Percentiles rank a stretch among this genome's conserved stretches.
Evolutionary conservation across 306 rosid species (phyloP).

Genomic region (Delonix regia): DNA sequence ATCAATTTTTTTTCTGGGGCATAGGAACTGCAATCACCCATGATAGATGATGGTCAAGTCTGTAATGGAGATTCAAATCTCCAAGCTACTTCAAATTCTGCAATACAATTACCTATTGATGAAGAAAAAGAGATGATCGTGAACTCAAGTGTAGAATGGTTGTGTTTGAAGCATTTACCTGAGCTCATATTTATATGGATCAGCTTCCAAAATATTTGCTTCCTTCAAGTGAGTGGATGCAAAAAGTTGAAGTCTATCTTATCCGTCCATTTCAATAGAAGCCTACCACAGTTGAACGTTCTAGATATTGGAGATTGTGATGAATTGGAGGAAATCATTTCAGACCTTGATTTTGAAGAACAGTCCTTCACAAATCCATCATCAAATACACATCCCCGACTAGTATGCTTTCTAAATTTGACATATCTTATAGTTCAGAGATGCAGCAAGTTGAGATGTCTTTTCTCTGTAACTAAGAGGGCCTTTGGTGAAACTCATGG

Average conservation of each 20-base stretch:
- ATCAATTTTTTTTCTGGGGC: neutral
- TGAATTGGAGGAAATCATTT: conserved; percentile 2
- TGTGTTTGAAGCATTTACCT: conserved; percentile 5
- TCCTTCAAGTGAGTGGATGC: neutral
- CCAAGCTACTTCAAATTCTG: neutral
- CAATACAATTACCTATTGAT: neutral
- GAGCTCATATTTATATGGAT: neutral
- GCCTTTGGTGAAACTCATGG: neutral
- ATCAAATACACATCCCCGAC: neutral
- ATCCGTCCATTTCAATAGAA: neutral
- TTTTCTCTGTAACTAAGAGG: neutral
- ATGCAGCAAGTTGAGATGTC: neutral
- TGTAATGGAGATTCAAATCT: neutral
- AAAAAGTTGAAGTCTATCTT: neutral
- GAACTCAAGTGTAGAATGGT: neutral
- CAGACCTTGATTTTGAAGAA: neutral
- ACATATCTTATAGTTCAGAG: neutral
- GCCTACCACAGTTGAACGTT: neutral
- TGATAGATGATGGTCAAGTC: neutral
- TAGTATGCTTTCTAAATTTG: neutral
- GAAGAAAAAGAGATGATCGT: neutral
- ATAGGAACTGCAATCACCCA: neutral
- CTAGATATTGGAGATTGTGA: neutral
- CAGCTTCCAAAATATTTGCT: neutral
- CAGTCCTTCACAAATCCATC: neutral